phyloP scores from a whole-genome alignment of 2,329 filamentous ascomycete species.

The Microdochium paspali region DNA sequence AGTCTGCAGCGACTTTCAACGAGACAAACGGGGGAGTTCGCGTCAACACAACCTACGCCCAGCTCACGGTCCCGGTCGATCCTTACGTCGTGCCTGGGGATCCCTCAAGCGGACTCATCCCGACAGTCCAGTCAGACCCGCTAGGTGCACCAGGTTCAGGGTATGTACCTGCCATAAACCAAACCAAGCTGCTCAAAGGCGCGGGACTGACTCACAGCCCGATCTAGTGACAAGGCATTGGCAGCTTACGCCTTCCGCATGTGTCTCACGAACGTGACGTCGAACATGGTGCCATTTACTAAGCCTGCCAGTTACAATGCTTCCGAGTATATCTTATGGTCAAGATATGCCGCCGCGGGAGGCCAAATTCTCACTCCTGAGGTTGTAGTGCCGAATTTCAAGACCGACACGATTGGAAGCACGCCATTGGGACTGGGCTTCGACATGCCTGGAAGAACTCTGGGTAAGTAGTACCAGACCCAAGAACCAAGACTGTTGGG shows the following conservation, averaged over 20 bases:
- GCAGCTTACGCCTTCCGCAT: not conserved
- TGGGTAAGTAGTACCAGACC: not conserved
- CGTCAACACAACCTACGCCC: not conserved
- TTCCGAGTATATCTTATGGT: not conserved
- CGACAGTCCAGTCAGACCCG: not conserved
- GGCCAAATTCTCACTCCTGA: not conserved
- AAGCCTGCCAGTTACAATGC: not conserved
- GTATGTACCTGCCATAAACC: not conserved
- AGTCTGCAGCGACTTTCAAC: not conserved
- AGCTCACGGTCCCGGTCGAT: not conserved
- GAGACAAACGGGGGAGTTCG: not conserved
- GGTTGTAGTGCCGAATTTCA: not conserved
- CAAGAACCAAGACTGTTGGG: too few species aligned
- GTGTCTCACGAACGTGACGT: not conserved
- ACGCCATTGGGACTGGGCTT: not conserved
- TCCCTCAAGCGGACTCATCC: not conserved
- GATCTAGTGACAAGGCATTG: not conserved
- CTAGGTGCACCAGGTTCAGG: not conserved
- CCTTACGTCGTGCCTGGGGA: not conserved
- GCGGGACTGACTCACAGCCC: not conserved
- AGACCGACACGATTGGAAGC: not conserved
- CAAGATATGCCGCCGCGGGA: not conserved
- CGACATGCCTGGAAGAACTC: not conserved
- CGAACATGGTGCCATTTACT: not conserved
- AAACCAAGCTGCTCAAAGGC: not conserved